Base-by-base conservation (phyloP, 331 rosid species). In the Rhamnella rubrinervis region DNA sequence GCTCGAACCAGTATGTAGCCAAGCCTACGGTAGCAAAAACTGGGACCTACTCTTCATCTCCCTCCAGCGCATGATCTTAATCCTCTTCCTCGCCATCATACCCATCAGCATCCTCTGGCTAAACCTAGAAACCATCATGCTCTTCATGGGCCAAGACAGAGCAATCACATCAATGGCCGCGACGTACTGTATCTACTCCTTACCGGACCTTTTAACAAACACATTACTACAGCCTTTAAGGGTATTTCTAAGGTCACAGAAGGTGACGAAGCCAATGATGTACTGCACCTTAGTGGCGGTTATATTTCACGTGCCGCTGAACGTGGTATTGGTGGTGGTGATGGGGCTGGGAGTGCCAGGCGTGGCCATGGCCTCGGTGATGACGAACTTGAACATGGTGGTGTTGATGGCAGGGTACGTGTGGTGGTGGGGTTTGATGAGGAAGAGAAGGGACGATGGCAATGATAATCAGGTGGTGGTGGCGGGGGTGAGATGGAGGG, bases 181-280 rank as follows among this genome's bases (percentile, higher is more conserved):
- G 1, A 68, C 76, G 0, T 95, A 86, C 67, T 95, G 97, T 40
- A 58, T 84, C 38, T 95, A 87, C 71, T 95, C 97, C 6, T 85
- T 95, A 0, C 98, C 98, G 0, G 98, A 95, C 71, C 88, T 95
- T 28, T 19, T 91, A 1, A 86, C 91, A 14, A 88, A 91, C 85
- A 83, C 90, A 10, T 23, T 89, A 28, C 52, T 95, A 40, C 97
- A 87, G 28, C 98, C 98, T 0, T 14, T 95, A 23, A 75, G 96
- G 49, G 96, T 87, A 20, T 91, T 84, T 57, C 46, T 95, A 4
- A 58, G 97, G 68, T 95, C 98, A 0, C 97, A 91, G 59, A 75
- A 82, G 26, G 97, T 89, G 77, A 90, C 97, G 3, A 82, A 81
- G 25, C 97, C 98, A 0, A 83, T 88, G 98, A 87, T 95, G 98